These are phyloP conservation scores for Sordaria brevicollis DNA, from an alignment of 495 filamentous ascomycete species.

Conservation along the genomic window DNA sequence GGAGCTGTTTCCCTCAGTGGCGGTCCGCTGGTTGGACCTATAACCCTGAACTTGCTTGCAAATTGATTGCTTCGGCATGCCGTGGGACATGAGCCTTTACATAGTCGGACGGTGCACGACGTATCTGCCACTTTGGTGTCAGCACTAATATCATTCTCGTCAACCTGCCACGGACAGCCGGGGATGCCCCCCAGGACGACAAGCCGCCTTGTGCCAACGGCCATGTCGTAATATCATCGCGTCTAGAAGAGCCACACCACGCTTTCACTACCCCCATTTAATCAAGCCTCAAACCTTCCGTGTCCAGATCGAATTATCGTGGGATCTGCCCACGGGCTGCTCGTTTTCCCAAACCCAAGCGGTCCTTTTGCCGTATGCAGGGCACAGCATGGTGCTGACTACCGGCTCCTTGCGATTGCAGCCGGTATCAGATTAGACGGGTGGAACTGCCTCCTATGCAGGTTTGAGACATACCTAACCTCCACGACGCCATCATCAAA, in stretches of 20 bases:
- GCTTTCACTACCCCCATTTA: not conserved
- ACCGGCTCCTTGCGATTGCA: constrained; percentile 1
- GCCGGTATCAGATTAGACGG: not conserved
- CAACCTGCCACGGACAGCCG: constrained; percentile 9
- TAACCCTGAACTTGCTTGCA: not conserved
- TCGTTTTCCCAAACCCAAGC: not conserved
- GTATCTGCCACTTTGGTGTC: not conserved
- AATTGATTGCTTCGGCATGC: constrained; percentile 14
- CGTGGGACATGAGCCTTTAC: constrained; percentile 10
- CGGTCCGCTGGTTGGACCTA: not conserved
- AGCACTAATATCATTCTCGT: constrained; percentile 15
- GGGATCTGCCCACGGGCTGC: not conserved
- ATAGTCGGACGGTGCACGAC: constrained; percentile 2
- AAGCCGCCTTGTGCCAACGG: constrained; percentile 6
- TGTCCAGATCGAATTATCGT: not conserved
- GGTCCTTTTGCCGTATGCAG: not conserved
- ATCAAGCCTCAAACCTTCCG: not conserved
- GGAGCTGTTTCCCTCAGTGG: not conserved
- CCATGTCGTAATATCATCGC: constrained; percentile 2
- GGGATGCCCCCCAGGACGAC: constrained; percentile 7
- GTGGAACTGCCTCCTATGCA: constrained; percentile 9
- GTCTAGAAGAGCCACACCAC: not conserved
- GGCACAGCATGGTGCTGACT: not conserved
- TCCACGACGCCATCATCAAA: not conserved
- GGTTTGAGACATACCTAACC: constrained; percentile 7